These are phyloP conservation scores for Scedosporium aurantiacum DNA, from an alignment of 2,329 filamentous ascomycete genomes.

Conservation along the genomic window DNA sequence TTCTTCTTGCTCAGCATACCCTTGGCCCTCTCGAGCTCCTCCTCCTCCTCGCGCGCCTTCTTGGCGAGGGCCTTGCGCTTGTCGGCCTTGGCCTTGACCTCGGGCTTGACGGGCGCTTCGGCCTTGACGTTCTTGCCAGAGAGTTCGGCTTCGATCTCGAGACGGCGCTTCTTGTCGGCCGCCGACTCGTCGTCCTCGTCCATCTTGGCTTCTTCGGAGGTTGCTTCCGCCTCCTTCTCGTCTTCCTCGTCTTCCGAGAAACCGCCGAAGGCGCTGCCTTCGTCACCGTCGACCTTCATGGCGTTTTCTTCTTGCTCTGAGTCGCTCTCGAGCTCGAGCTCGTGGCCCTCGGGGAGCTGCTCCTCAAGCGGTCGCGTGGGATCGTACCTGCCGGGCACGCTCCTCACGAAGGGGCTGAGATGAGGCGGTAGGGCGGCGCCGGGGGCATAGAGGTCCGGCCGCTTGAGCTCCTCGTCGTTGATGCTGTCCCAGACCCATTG, in stretches of 20 bases:
- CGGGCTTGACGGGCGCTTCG: constrained; percentile 31
- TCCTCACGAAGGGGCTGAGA: constrained; percentile 90
- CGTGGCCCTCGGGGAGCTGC: constrained; percentile 80
- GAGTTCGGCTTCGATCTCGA: constrained; percentile 86
- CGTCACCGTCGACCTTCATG: constrained; percentile 39
- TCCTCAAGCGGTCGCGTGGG: constrained; percentile 76
- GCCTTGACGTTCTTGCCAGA: constrained; percentile 52
- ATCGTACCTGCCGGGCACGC: constrained; percentile 79
- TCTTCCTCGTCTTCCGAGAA: constrained; percentile 27
- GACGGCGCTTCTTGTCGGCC: constrained; percentile 56
- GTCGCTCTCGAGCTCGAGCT: constrained; percentile 55
- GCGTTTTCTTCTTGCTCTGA: constrained; percentile 33
- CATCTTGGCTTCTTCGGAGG: constrained; percentile 35
- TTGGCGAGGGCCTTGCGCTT: constrained; percentile 58
- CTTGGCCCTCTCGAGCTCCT: constrained; percentile 86
- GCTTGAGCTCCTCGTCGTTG: constrained; percentile 82
- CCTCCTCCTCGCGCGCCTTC: constrained; percentile 64
- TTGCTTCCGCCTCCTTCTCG: constrained; percentile 39
- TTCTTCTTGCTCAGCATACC: constrained; percentile 99
- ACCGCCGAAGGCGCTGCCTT: constrained; percentile 28
- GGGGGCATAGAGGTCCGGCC: constrained; percentile 78
- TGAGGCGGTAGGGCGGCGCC: constrained; percentile 86
- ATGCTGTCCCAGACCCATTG: constrained; percentile 98
- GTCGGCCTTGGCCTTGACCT: constrained; percentile 54
- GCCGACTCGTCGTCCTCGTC: constrained; percentile 27